phyloP scores from a whole-genome alignment of 441 rosid genomes.

The Jatropha multifida region DNA sequence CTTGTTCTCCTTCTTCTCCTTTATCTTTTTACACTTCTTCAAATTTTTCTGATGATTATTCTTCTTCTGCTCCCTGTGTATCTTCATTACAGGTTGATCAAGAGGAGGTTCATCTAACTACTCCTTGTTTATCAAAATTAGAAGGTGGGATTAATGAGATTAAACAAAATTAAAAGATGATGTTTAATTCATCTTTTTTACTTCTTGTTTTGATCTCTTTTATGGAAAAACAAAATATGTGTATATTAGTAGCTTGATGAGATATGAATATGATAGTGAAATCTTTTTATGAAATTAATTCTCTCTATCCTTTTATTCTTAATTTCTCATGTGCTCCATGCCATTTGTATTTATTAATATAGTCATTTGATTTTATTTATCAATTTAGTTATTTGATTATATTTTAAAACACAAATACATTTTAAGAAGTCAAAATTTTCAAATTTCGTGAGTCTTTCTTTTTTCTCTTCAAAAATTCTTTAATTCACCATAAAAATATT shows the following conservation, averaged over 20 bases:
- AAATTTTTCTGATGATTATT: constrained; percentile 41
- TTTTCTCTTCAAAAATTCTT: no score
- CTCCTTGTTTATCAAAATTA: constrained; percentile 34
- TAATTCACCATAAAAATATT: background rate
- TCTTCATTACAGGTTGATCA: constrained; percentile 31
- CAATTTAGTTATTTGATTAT: background rate
- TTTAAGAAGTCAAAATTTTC: background rate
- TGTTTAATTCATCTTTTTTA: constrained; percentile 18
- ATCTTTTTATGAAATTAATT: background rate
- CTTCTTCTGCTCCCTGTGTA: constrained; percentile 40
- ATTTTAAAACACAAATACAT: background rate
- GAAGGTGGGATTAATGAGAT: constrained; percentile 36
- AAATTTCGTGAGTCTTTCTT: no score
- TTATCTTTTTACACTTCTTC: constrained; percentile 48
- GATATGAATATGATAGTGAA: constrained; percentile 4
- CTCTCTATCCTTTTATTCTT: background rate
- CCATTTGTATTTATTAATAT: background rate
- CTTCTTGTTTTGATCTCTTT: background rate
- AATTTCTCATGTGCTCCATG: background rate
- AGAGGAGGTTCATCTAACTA: constrained; percentile 5
- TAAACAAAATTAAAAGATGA: constrained; percentile 25
- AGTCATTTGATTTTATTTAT: background rate
- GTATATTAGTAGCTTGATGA: constrained; percentile 22
- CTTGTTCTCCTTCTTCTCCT: constrained; percentile 47
- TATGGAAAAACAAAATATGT: background rate